Conservation (phyloP, 805 yeast species). For the Starmera caribaea region DNA sequence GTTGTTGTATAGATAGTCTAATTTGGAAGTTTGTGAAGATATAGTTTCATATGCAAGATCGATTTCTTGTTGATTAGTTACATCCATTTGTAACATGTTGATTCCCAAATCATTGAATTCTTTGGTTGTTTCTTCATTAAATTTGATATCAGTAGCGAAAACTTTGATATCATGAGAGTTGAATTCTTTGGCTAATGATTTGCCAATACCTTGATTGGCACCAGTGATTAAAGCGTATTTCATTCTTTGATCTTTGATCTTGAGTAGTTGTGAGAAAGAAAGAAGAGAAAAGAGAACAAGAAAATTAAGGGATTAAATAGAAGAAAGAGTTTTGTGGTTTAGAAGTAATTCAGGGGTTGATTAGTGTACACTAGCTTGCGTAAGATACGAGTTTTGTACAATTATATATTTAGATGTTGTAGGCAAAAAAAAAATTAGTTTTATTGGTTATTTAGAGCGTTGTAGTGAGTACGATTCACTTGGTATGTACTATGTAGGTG, state of each 20-base stretch:
- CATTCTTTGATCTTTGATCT: neutral
- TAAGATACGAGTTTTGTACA: too few species aligned
- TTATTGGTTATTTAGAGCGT: too few species aligned
- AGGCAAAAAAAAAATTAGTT: too few species aligned
- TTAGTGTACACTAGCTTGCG: too few species aligned
- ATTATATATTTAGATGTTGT: too few species aligned
- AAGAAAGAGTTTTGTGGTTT: too few species aligned
- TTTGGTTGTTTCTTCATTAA: constrained; percentile 19
- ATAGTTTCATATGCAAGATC: constrained; percentile 16
- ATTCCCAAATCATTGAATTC: constrained; percentile 9
- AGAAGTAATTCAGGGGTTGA: too few species aligned
- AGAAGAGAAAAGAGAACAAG: too few species aligned
- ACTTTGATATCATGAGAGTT: constrained; percentile 29
- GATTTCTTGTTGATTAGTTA: constrained; percentile 24
- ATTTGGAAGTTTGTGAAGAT: constrained; percentile 18
- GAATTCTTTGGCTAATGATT: constrained; percentile 35
- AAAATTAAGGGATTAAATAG: too few species aligned
- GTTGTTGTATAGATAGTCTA: constrained; percentile 32
- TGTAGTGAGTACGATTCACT: too few species aligned
- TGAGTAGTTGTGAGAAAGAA: too few species aligned
- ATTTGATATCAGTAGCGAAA: constrained; percentile 24
- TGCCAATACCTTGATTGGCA: constrained; percentile 52
- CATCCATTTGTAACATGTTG: constrained; percentile 20
- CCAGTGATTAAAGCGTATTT: constrained; percentile 51
- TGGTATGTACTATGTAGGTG: too few species aligned